A percentile compares a stretch with the other conserved stretches of the same genome.
These are phyloP conservation scores for Dictyostelium discoideum DNA, from an alignment of 78 protist genomes.

Conservation along the genomic window dicty_2.7 NC_007088.5:7812501-7813000, in stretches of 20 bases:
- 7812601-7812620: not conserved
- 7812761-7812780: slow-evolving; percentile 95
- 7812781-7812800: slow-evolving; percentile 98
- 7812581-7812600: not conserved
- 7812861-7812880: slow-evolving; percentile 79
- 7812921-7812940: slow-evolving; percentile 88
- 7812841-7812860: slow-evolving; percentile 96
- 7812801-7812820: slow-evolving; percentile 84
- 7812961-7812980: slow-evolving; percentile 97
- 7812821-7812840: slow-evolving; percentile 96
- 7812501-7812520: slow-evolving; percentile 25
- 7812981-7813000: slow-evolving; percentile 97
- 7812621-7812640: not conserved
- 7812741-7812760: slow-evolving; percentile 98
- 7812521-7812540: not conserved
- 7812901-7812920: slow-evolving; percentile 96
- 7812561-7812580: not conserved
- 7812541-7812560: slow-evolving; percentile 15
- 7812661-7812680: not conserved
- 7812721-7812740: slow-evolving; percentile 94
- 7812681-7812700: not conserved
- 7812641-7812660: not conserved
- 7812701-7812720: slow-evolving; percentile 20
- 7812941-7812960: slow-evolving; percentile 92
- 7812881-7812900: slow-evolving; percentile 89